Evolutionary conservation across 148 eudicot genomes (phyloP).

Genomic region (Vaccinium myrtillus): DNA sequence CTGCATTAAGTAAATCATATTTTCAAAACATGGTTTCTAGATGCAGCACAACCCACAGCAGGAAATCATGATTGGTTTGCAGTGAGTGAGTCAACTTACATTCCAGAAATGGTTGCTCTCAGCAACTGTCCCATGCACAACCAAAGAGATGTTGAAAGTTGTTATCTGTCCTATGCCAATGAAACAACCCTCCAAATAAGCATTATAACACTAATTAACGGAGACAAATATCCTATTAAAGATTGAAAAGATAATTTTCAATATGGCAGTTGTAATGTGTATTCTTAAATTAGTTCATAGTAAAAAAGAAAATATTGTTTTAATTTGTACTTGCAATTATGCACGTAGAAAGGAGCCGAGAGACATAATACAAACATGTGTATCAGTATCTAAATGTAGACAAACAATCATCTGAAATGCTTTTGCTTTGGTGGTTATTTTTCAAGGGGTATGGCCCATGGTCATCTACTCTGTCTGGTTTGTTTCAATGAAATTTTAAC

Average conservation of each 20-base stretch:
- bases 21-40: conserved; percentile 2
- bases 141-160: conserved; percentile 85
- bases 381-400: not conserved
- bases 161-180: conserved; percentile 37
- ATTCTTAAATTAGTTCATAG: not conserved
- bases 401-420: not conserved
- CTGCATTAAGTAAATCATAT: conserved; percentile 40
- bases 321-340: not conserved
- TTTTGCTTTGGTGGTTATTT: too few species aligned
- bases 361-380: not conserved
- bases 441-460: too few species aligned
- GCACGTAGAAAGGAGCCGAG: not conserved
- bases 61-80: not conserved
- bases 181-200: not conserved
- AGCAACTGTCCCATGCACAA: conserved; percentile 82
- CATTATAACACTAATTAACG: not conserved
- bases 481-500: too few species aligned
- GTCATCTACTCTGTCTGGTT: too few species aligned
- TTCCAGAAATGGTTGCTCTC: conserved; percentile 56
- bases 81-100: conserved; percentile 45
- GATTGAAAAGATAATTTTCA: not conserved
- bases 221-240: not conserved
- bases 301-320: not conserved
- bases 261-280: not conserved
- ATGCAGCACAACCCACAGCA: not conserved